These are phyloP conservation scores for Xenoacremonium recifei DNA, from an alignment of 2,329 filamentous ascomycete genomes.

Conservation along the genomic window DNA sequence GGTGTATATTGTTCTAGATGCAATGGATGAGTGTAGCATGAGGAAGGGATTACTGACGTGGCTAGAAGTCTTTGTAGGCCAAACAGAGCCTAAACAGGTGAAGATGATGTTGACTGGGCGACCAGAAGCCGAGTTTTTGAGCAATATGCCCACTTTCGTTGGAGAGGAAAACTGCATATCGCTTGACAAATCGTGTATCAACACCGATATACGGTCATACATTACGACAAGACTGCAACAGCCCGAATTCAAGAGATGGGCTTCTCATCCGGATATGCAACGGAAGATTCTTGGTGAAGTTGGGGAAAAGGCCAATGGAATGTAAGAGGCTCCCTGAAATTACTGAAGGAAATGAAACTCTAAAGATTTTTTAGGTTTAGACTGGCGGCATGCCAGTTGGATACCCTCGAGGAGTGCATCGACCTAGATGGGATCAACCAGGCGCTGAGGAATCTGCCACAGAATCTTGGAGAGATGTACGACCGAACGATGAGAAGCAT, in stretches of 20 bases:
- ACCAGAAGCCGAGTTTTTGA: slow-evolving; percentile 16
- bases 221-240: slow-evolving; percentile 12
- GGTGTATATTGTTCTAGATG: slow-evolving; percentile 17
- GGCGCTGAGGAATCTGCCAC: slow-evolving; percentile 16
- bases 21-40: slow-evolving; percentile 20
- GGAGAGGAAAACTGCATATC: slow-evolving; percentile 14
- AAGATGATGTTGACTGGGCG: slow-evolving; percentile 15
- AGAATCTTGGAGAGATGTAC: slow-evolving; percentile 21
- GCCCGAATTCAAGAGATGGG: slow-evolving; percentile 14
- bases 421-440: slow-evolving; percentile 7
- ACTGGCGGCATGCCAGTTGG: slow-evolving; percentile 28
- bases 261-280: slow-evolving; percentile 8
- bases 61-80: too few species aligned
- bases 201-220: slow-evolving; percentile 16
- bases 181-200: slow-evolving; percentile 12
- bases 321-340: too few species aligned
- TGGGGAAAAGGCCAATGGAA: slow-evolving; percentile 24
- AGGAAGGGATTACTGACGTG: slow-evolving; percentile 17
- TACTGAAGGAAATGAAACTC: too few species aligned
- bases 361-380: too few species aligned
- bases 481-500: slow-evolving; percentile 16
- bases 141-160: slow-evolving; percentile 7
- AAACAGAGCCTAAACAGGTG: slow-evolving; percentile 5
- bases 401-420: slow-evolving; percentile 18
- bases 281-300: slow-evolving; percentile 8